These are phyloP conservation scores for Parastagonospora nodorum DNA, from an alignment of 2,329 filamentous ascomycete species.

Conservation along the genomic window DNA sequence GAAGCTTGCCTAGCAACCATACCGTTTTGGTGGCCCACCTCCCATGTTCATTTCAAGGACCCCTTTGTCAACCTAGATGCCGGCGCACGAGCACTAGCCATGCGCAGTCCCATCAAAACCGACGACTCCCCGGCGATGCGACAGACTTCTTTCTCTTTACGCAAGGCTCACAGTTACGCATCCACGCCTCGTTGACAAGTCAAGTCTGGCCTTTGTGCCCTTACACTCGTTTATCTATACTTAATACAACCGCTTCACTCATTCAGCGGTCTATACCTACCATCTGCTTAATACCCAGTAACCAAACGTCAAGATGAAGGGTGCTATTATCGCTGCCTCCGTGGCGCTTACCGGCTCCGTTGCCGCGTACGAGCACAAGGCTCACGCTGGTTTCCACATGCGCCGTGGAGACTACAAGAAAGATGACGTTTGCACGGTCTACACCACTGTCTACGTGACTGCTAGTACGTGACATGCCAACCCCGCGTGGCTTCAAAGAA, in stretches of 20 bases:
- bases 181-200: conserved; percentile 40
- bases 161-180: conserved; percentile 41
- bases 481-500: neutral
- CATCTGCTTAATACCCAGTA: conserved; percentile 32
- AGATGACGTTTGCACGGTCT: conserved; percentile 73
- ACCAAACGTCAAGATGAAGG: conserved; percentile 71
- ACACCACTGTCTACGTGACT: conserved; percentile 60
- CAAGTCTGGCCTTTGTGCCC: conserved; percentile 39
- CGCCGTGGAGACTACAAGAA: conserved; percentile 54
- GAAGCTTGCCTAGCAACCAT: conserved; percentile 27
- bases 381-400: conserved; percentile 64
- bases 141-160: conserved; percentile 27
- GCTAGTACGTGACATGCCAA: conserved; percentile 52
- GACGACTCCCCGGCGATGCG: conserved; percentile 23
- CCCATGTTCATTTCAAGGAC: conserved; percentile 35
- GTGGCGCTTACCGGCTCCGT: conserved; percentile 58
- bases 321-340: conserved; percentile 67
- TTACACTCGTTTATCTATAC: conserved; percentile 41
- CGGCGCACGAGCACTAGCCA: conserved; percentile 19
- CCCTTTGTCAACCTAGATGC: conserved; percentile 38
- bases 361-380: conserved; percentile 66
- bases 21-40: conserved; percentile 29
- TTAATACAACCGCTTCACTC: conserved; percentile 73
- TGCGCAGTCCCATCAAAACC: conserved; percentile 37
- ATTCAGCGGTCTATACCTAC: conserved; percentile 69